Base-by-base conservation (phyloP, 2,329 filamentous ascomycete genomes). In the Colletotrichum siamense region DNA sequence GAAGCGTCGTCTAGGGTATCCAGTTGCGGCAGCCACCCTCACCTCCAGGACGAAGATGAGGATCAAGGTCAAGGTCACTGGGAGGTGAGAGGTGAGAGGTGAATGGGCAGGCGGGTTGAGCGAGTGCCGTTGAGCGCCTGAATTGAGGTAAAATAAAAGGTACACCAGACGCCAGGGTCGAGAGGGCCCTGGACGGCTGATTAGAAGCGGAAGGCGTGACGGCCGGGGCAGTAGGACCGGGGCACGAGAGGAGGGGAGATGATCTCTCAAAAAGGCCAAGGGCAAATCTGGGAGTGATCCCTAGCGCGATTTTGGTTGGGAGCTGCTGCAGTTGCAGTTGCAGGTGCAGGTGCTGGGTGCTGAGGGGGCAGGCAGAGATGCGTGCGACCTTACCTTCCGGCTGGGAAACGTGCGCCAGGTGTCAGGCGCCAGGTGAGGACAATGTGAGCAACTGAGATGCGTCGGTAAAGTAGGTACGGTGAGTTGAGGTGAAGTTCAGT, bases 141-240 rank as follows among this genome's bases (percentile, higher is more conserved):
- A 71, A 65, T 30, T 64, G 69, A 73, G 65, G 64, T 55, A 63
- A 59, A 73, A 39, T 30, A 59, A 49, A 26, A 61, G 52, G 63
- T 69, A 64, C 30, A 22, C 59, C 36, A 28, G 18, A 65, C 30
- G 28, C 32, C n/a, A 61, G 32, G 63, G 63, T 44, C 49, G 49
- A 61, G 8, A 24, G 64, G 34, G 61, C 52, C 68, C 73, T 62
- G 69, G 62, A 34, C n/a, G 39, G 62, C 34, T 71, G 73, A 71
- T 75, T 71, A 55, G 49, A 75, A 71, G 55, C 73, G 68, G 62
- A 67, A 75, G 73, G 73, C 73, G 69, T 72, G 69, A 75, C 49
- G 62, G 68, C 59, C 34, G 36, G 73, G 69, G 68, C 52, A 59
- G 52, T 30, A 75, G 55, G 36, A 62, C 69, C 73, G 59, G 70